phyloP scores from a whole-genome alignment of 352 stramenopile species.

The Phytophthora lateralis region DNA sequence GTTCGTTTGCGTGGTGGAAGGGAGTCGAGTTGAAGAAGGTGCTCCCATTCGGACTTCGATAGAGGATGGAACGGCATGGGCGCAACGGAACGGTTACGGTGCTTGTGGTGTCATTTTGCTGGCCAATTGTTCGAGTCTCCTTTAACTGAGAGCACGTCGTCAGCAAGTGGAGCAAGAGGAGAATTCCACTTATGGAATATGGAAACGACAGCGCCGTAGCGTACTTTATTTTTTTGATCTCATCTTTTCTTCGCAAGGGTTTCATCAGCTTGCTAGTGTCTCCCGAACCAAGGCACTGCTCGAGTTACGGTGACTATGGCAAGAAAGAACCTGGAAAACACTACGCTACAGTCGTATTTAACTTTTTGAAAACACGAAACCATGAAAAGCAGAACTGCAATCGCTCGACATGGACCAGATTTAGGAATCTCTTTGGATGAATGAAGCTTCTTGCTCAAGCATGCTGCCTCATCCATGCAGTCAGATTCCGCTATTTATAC shows the following conservation, averaged over 20 bases:
- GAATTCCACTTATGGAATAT: constrained; percentile 26
- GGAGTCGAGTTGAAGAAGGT: constrained; percentile 14
- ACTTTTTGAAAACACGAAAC: constrained; percentile 37
- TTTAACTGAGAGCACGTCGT: constrained; percentile 12
- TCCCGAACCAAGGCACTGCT: constrained; percentile 1
- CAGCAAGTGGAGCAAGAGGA: constrained; percentile 22
- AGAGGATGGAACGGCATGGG: constrained; percentile 17
- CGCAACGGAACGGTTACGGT: constrained; percentile 34
- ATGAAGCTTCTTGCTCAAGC: not conserved
- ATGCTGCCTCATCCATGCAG: not conserved
- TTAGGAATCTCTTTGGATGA: constrained; percentile 10
- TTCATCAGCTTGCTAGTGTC: constrained; percentile 7
- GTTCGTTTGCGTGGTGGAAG: constrained; percentile 19
- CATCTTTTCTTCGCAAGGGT: constrained; percentile 19
- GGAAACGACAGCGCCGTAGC: constrained; percentile 31
- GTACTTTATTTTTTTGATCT: constrained; percentile 38
- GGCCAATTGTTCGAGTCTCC: constrained; percentile 14
- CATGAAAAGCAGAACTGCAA: not conserved
- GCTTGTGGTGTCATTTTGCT: constrained; percentile 17
- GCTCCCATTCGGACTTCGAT: constrained; percentile 19
- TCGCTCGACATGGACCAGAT: not conserved
- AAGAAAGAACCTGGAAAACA: constrained; percentile 15
- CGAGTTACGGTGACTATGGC: not conserved
- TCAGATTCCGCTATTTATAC: constrained; percentile 25
- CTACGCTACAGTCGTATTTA: constrained; percentile 38